phyloP scores from a whole-genome alignment of 31 red algal species.

The Odonthalia washingtoniensis region DNA sequence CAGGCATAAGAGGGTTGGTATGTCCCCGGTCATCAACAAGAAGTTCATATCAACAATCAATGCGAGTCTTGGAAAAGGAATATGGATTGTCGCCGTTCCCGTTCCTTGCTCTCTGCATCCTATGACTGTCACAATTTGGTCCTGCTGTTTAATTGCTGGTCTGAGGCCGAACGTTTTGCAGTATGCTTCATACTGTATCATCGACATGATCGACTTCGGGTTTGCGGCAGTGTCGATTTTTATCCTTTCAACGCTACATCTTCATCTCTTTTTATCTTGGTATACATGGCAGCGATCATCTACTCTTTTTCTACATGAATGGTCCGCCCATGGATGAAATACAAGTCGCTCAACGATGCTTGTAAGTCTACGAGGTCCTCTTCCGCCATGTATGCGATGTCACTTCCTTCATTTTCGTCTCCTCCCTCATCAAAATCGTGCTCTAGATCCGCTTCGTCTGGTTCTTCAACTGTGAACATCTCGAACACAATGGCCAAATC shows the following conservation, averaged over 20 bases:
- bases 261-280: too few species aligned
- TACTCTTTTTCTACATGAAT: background rate
- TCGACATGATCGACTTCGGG: too few species aligned
- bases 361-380: background rate
- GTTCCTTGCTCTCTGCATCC: background rate
- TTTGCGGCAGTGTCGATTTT: too few species aligned
- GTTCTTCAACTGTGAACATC: too few species aligned
- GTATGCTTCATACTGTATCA: background rate
- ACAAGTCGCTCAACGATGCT: background rate
- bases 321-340: background rate
- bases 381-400: background rate
- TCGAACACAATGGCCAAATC: constrained; percentile 13
- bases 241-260: too few species aligned
- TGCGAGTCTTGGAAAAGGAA: background rate
- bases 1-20: background rate
- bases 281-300: background rate
- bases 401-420: background rate
- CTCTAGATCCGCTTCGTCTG: background rate
- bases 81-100: background rate
- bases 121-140: background rate
- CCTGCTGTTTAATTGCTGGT: background rate
- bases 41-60: background rate
- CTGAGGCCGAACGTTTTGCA: too few species aligned
- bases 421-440: background rate
- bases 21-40: background rate